Percentiles rank a stretch among this genome's conserved stretches.
These are phyloP conservation scores for Lichtheimia ornata DNA, from an alignment of 371 early-diverging fungal species.

Conservation along the genomic window DNA sequence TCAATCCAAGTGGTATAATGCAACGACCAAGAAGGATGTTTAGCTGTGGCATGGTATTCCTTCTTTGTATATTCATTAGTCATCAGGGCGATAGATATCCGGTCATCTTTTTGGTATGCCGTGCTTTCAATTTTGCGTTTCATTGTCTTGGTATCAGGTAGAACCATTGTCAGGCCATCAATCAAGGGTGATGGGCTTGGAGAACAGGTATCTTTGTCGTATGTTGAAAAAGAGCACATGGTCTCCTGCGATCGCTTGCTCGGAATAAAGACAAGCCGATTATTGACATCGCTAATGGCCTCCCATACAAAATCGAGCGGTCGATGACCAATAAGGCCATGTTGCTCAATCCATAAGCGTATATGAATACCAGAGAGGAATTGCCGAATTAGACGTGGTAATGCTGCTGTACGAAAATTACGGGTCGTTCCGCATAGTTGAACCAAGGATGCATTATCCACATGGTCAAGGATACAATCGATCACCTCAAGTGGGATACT, in stretches of 20 bases:
- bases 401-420: neutral
- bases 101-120: neutral
- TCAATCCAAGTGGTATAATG: too few relatives aligned
- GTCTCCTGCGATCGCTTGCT: neutral
- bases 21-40: too few relatives aligned
- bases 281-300: neutral
- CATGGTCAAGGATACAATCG: slow-evolving; percentile 2
- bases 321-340: neutral
- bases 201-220: neutral
- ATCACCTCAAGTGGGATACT: slow-evolving; percentile 5
- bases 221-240: too few relatives aligned
- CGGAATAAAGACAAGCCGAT: slow-evolving; percentile 2
- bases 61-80: too few relatives aligned
- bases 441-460: slow-evolving; percentile 4
- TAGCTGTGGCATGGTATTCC: too few relatives aligned
- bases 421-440: slow-evolving; percentile 6
- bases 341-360: slow-evolving; percentile 9
- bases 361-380: neutral
- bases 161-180: slow-evolving; percentile 5
- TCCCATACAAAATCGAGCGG: slow-evolving; percentile 5
- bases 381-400: slow-evolving; percentile 3
- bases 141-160: too few relatives aligned
- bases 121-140: neutral
- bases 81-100: too few relatives aligned
- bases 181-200: neutral